A percentile compares a stretch with the other conserved stretches of the same genome.
Conservation (phyloP, 208 protist species). For the Trichomonas vaginalis region DNA sequence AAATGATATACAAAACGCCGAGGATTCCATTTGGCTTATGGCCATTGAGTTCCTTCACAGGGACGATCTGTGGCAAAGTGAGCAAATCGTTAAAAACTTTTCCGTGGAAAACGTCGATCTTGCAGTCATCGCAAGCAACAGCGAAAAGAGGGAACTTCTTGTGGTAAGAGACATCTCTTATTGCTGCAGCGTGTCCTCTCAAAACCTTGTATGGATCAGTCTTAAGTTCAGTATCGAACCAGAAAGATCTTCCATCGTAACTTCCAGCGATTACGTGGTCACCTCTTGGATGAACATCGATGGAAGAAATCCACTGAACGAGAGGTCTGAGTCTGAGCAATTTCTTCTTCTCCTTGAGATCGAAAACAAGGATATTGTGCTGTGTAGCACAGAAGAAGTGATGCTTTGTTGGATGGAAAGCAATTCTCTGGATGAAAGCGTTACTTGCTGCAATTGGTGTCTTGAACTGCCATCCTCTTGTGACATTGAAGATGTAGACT, state of each 20-base stretch:
- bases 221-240: slow-evolving; percentile 94
- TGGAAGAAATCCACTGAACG: slow-evolving; percentile 64
- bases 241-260: slow-evolving; percentile 60
- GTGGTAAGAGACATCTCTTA: slow-evolving; percentile 33
- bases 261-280: slow-evolving; percentile 77
- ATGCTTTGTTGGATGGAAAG: slow-evolving; percentile 93
- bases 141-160: slow-evolving; percentile 75
- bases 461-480: slow-evolving; percentile 35
- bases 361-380: slow-evolving; percentile 77
- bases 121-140: slow-evolving; percentile 73
- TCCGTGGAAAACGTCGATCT: slow-evolving; percentile 50
- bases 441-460: slow-evolving; percentile 40
- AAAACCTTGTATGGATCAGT: slow-evolving; percentile 76
- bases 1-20: slow-evolving; percentile 62
- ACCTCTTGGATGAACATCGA: slow-evolving; percentile 66
- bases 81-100: slow-evolving; percentile 77
- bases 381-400: slow-evolving; percentile 82
- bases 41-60: slow-evolving; percentile 88
- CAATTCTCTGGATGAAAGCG: slow-evolving; percentile 31
- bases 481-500: slow-evolving; percentile 58
- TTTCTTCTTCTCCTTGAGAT: slow-evolving; percentile 79
- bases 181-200: slow-evolving; percentile 28
- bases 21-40: slow-evolving; percentile 41
- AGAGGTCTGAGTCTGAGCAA: slow-evolving; percentile 72
- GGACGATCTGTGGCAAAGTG: slow-evolving; percentile 89